Percentiles rank a stretch among this genome's conserved stretches.
phyloP scores from a whole-genome alignment of 2,329 filamentous ascomycete genomes.

The Aspergillus brasiliensis region DNA sequence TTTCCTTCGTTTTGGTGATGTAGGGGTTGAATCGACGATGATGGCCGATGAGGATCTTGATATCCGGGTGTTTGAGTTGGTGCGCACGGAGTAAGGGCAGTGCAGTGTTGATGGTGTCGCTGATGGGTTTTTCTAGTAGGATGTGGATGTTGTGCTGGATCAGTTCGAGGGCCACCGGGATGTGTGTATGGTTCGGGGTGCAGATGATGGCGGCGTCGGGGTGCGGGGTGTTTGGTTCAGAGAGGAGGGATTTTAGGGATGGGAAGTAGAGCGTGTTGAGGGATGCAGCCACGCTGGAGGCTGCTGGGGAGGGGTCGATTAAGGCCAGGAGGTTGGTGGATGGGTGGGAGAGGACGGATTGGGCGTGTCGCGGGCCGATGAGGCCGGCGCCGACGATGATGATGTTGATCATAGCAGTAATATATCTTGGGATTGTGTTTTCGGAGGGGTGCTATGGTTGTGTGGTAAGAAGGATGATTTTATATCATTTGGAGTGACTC shows the following conservation, averaged over 20 bases:
- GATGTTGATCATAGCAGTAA: slow-evolving; percentile 21
- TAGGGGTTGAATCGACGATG: slow-evolving; percentile 63
- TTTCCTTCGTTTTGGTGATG: slow-evolving; percentile 52
- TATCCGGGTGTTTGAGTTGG: slow-evolving; percentile 35
- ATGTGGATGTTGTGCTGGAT: slow-evolving; percentile 54
- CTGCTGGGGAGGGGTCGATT: slow-evolving; percentile 50
- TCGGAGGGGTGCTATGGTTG: neutral
- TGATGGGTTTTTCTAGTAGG: slow-evolving; percentile 61
- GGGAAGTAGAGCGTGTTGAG: slow-evolving; percentile 44
- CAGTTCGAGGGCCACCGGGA: slow-evolving; percentile 53
- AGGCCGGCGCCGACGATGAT: slow-evolving; percentile 52
- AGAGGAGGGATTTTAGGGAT: slow-evolving; percentile 50
- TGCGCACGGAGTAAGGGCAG: slow-evolving; percentile 26
- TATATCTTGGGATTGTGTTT: neutral
- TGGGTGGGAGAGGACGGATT: slow-evolving; percentile 45
- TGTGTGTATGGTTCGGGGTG: slow-evolving; percentile 63
- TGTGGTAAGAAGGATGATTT: neutral
- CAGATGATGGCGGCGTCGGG: slow-evolving; percentile 61
- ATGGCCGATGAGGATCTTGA: slow-evolving; percentile 54
- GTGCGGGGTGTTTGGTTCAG: slow-evolving; percentile 30
- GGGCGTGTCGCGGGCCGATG: slow-evolving; percentile 55
- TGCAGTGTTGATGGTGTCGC: slow-evolving; percentile 36
- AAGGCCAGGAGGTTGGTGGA: slow-evolving; percentile 47
- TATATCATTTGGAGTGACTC: too few species aligned
- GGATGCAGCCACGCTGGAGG: slow-evolving; percentile 35